Evolutionary conservation across 306 rosid genomes (phyloP), one percentile per base, ranked within the genome.

Genomic region (Cucumis hystrix): DNA sequence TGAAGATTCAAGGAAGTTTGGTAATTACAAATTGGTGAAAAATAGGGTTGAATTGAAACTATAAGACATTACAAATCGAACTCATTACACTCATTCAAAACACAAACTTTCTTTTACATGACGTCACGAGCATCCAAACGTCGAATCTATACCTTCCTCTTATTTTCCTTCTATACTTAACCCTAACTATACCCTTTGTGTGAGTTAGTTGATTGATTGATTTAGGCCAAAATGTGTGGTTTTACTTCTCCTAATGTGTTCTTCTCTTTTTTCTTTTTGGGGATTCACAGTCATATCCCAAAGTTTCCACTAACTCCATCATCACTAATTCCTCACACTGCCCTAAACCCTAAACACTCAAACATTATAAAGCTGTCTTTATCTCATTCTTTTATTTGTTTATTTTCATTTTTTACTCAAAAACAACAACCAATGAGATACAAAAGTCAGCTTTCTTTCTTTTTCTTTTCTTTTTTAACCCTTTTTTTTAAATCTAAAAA

Each of bases 361-460:
- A 25, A 60, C 10, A 43, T 6, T 25, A 6, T 15, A 72, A 47
- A 51, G 74, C 74, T 18, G 23, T 16, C 74, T 39, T n/a, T 67
- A 4, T 66, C 33, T 67, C 54, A n/a, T 67, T 67, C 55, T n/a
- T 67, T 67, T 33, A 33, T 33, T 33, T 33, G 3, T 33, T 33
- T 33, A 33, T 33, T 33, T 33, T 4, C 3, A 33, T 52, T 52
- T 16, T 17, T 16, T 52, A 20, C 74, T 65, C 10, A 25, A 47
- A 72, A 45, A 15, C 17, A 71, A 71, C 13, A 49, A 8, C 10
- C 15, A 71, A 49, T 71, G 76, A 60, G 41, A 12, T 49, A 23
- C 56, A 72, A 72, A 72, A 49, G 61, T 72, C 76, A 72, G 61
- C 76, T 47, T 71, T 71, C 37, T 71, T 47, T 47, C 23, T 15